phyloP scores from a whole-genome alignment of 1,284 basidiomycete genomes.

The Leccinum cinnamomeum region DNA sequence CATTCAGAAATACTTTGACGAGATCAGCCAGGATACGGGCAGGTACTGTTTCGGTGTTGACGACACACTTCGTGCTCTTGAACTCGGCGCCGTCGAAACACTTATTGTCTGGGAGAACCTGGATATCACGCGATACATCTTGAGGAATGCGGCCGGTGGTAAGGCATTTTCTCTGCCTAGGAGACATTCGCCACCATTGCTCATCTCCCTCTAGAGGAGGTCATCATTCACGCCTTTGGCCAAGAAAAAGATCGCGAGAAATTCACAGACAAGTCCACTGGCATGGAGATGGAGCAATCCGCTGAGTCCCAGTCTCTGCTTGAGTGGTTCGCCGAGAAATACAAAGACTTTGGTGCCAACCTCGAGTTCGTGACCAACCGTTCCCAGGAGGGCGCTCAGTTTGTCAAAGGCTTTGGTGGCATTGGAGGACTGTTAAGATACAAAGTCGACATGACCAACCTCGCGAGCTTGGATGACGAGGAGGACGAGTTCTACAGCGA shows the following conservation, averaged over 20 bases:
- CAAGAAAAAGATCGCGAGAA: conserved; percentile 91
- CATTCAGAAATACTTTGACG: conserved; percentile 98
- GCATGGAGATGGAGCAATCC: conserved; percentile 91
- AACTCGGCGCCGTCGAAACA: conserved; percentile 96
- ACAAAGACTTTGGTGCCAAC: conserved; percentile 95
- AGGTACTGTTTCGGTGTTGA: conserved; percentile 99
- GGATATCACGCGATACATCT: conserved; percentile 81
- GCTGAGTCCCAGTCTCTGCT: conserved; percentile 81
- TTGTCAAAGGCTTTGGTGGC: conserved; percentile 98
- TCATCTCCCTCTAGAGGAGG: conserved; percentile 60
- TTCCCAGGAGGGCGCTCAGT: conserved; percentile 98
- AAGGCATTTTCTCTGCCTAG: conserved; percentile 25
- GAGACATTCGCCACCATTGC: background rate
- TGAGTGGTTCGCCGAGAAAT: conserved; percentile 99
- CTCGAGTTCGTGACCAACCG: conserved; percentile 89
- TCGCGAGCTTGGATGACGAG: conserved; percentile 73
- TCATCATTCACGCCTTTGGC: conserved; percentile 78
- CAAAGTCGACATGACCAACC: conserved; percentile 91
- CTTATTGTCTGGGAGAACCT: conserved; percentile 98
- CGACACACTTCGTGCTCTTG: conserved; percentile 95
- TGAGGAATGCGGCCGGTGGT: conserved; percentile 91
- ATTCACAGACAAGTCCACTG: conserved; percentile 94
- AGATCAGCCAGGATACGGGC: conserved; percentile 97
- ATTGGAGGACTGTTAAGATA: conserved; percentile 95
- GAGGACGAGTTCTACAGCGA: conserved; percentile 64